Percentiles rank a stretch among this genome's conserved stretches.
Evolutionary conservation across 2,329 filamentous ascomycete genomes (phyloP).

Genomic region (Colletotrichum sidae): DNA sequence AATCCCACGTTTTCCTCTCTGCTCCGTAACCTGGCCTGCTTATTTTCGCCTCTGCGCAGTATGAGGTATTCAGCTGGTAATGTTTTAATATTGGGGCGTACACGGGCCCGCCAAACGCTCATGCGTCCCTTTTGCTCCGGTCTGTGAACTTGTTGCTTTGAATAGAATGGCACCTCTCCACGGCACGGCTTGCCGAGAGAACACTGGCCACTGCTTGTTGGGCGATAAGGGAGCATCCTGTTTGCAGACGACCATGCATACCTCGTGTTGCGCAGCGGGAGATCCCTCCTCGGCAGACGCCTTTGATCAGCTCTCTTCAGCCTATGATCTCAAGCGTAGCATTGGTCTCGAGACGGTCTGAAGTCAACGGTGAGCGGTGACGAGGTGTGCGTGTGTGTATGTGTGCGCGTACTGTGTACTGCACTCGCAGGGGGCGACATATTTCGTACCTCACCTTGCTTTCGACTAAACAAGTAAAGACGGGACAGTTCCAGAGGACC

Average conservation of each 20-base stretch:
- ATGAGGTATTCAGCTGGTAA: conserved; percentile 9
- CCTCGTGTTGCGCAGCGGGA: conserved; percentile 16
- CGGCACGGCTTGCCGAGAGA: conserved; percentile 8
- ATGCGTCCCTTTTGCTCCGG: conserved; percentile 8
- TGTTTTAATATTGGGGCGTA: background rate
- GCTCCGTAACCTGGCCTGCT: background rate
- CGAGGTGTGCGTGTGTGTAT: background rate
- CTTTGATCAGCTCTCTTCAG: conserved; percentile 7
- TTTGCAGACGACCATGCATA: conserved; percentile 13
- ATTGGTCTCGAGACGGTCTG: conserved; percentile 3
- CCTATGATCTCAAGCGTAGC: conserved; percentile 23
- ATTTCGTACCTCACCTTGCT: background rate
- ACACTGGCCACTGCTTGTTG: background rate
- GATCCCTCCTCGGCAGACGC: conserved; percentile 18
- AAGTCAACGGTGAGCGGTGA: conserved; percentile 10
- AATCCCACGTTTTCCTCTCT: conserved; percentile 25
- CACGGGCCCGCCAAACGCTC: conserved; percentile 20
- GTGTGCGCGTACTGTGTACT: background rate
- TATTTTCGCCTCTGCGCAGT: conserved; percentile 10
- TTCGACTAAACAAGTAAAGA: too few relatives aligned
- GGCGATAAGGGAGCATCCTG: conserved; percentile 1
- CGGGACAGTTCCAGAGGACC: background rate
- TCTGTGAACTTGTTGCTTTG: conserved; percentile 7
- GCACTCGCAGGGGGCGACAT: background rate
- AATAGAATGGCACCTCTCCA: conserved; percentile 22